Evolutionary conservation across 768 basidiomycete genomes (phyloP).

Genomic region (Suillus sp.): DNA sequence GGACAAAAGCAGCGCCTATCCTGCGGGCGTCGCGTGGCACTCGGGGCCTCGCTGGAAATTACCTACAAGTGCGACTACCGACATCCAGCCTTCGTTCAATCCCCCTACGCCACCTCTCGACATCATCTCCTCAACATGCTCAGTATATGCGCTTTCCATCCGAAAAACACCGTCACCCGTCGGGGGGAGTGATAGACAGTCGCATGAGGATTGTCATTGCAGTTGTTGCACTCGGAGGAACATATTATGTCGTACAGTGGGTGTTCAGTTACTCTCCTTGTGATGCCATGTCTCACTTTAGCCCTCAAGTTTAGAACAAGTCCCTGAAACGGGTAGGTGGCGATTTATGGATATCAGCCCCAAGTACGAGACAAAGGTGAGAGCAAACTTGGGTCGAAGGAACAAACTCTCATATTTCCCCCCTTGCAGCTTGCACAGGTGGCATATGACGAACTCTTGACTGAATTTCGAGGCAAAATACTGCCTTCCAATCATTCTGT

Average conservation of each 20-base stretch:
- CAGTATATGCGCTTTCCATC: conserved; percentile 34
- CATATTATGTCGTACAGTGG: conserved; percentile 34
- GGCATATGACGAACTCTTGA: conserved; percentile 44
- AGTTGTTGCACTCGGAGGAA: conserved; percentile 22
- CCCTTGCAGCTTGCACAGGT: conserved; percentile 44
- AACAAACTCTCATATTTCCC: neutral
- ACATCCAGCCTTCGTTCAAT: neutral
- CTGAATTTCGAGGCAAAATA: conserved; percentile 53
- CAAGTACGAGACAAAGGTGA: conserved; percentile 55
- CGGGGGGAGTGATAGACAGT: conserved; percentile 13
- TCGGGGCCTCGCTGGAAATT: neutral
- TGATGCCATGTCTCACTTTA: neutral
- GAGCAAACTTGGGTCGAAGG: conserved; percentile 18
- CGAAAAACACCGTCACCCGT: conserved; percentile 9
- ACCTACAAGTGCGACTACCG: neutral
- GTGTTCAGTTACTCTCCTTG: conserved; percentile 11
- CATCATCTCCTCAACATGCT: conserved; percentile 20
- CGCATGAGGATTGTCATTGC: conserved; percentile 23
- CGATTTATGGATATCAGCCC: conserved; percentile 82
- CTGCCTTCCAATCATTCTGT: conserved; percentile 70
- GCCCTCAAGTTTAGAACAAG: conserved; percentile 68
- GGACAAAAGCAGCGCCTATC: neutral
- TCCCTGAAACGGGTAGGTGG: conserved; percentile 85
- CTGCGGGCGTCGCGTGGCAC: neutral
- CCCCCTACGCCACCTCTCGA: conserved; percentile 21